Evolutionary conservation across 2,329 filamentous ascomycete species (phyloP).

Genomic region (Hirsutella thompsonii): DNA sequence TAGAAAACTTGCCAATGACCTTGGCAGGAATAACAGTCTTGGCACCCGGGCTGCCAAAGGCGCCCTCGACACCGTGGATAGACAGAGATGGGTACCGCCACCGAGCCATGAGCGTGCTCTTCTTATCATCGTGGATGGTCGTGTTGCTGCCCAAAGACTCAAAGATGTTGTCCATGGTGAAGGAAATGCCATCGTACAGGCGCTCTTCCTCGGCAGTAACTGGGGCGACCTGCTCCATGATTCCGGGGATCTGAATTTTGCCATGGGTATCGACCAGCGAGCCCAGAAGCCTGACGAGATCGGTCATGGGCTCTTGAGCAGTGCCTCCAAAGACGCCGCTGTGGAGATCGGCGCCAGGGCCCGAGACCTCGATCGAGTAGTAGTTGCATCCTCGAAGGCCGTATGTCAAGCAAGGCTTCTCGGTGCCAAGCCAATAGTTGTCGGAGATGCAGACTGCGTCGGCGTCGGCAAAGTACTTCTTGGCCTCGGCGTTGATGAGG

Average conservation of each 20-base stretch:
- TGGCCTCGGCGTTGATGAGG: conserved; percentile 80
- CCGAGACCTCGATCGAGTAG: conserved; percentile 83
- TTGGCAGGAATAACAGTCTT: conserved; percentile 99
- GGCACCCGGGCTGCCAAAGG: conserved; percentile 82
- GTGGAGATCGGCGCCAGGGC: conserved; percentile 87
- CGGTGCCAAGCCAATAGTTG: conserved; percentile 99
- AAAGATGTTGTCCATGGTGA: conserved; percentile 92
- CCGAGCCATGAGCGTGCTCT: conserved; percentile 83
- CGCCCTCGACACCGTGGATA: conserved; percentile 88
- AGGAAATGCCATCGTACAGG: conserved; percentile 82
- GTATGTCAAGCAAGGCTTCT: conserved; percentile 97
- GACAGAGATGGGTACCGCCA: conserved; percentile 94
- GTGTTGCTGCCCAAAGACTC: conserved; percentile 85
- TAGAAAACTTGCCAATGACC: conserved; percentile 96
- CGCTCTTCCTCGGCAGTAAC: conserved; percentile 74
- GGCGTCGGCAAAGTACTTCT: conserved; percentile 88
- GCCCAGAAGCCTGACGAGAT: conserved; percentile 70
- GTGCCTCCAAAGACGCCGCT: conserved; percentile 95
- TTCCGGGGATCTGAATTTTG: conserved; percentile 87
- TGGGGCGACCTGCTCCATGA: conserved; percentile 85
- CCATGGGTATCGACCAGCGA: conserved; percentile 80
- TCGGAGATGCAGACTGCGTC: conserved; percentile 98
- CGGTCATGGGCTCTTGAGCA: conserved; percentile 97
- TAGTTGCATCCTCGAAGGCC: conserved; percentile 96
- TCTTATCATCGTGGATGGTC: conserved; percentile 77